Conservation (phyloP, 179 eudicot species). For the Heliamphora pulchella region DNA sequence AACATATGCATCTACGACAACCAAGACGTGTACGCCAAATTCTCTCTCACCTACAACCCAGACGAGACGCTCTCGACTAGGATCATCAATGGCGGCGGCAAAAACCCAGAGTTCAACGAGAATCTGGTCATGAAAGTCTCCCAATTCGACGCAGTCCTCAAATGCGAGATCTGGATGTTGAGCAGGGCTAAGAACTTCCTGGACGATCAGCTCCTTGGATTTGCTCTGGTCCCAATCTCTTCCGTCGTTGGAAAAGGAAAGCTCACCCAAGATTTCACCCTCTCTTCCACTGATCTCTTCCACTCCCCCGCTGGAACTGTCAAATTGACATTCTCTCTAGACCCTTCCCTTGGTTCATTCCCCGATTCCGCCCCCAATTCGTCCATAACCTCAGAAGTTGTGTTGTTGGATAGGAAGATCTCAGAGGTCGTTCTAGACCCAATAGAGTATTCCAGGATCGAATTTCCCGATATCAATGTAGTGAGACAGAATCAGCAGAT, state of each 20-base stretch:
- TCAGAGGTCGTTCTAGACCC: slow-evolving; percentile 26
- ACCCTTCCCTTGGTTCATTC: slow-evolving; percentile 16
- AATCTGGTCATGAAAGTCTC: slow-evolving; percentile 36
- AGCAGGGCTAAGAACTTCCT: slow-evolving; percentile 44
- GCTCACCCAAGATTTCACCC: slow-evolving; percentile 41
- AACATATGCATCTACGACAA: slow-evolving; percentile 78
- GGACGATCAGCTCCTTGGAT: slow-evolving; percentile 73
- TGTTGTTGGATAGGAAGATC: slow-evolving; percentile 37
- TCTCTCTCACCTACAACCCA: slow-evolving; percentile 70
- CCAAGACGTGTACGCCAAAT: slow-evolving; percentile 78
- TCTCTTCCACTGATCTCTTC: slow-evolving; percentile 71
- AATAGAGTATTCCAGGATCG: slow-evolving; percentile 50
- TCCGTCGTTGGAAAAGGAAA: slow-evolving; percentile 33
- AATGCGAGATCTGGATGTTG: slow-evolving; percentile 81
- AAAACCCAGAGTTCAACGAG: slow-evolving; percentile 64
- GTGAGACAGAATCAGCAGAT: slow-evolving; percentile 51
- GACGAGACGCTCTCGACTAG: slow-evolving; percentile 56
- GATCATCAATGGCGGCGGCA: slow-evolving; percentile 56
- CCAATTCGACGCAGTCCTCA: slow-evolving; percentile 50
- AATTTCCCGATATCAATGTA: slow-evolving; percentile 58
- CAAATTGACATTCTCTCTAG: slow-evolving; percentile 39
- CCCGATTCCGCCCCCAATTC: slow-evolving; percentile 24
- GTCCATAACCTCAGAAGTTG: slow-evolving; percentile 55
- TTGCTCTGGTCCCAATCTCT: slow-evolving; percentile 59
- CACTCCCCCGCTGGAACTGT: slow-evolving; percentile 82